phyloP scores from a whole-genome alignment of 2,329 filamentous ascomycete species.

The Fusarium sulawesiense region DNA sequence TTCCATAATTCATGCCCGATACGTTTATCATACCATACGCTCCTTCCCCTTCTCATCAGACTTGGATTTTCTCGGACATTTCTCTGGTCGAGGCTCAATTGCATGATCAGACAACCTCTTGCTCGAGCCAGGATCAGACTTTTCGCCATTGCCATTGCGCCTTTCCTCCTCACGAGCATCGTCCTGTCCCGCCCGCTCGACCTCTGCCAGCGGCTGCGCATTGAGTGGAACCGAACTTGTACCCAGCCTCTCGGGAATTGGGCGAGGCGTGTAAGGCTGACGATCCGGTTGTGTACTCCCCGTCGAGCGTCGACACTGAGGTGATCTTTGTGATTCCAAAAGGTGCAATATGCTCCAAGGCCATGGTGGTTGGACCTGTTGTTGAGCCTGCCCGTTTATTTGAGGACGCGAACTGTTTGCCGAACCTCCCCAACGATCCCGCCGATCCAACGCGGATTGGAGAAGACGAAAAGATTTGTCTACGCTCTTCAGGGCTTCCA shows the following conservation, averaged over 20 bases:
- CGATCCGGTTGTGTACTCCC: too few species aligned
- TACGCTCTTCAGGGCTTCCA: background rate
- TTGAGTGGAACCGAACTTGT: background rate
- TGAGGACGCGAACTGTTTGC: too few species aligned
- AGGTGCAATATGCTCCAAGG: background rate
- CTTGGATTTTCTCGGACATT: background rate
- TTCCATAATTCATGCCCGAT: background rate
- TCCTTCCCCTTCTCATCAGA: background rate
- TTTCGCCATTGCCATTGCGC: rapidly evolving
- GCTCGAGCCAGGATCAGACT: rapidly evolving
- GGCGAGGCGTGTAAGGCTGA: too few species aligned
- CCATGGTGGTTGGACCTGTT: background rate
- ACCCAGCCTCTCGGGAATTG: too few species aligned
- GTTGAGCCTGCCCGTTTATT: background rate
- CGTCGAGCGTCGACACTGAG: too few species aligned
- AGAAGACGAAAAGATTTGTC: too few species aligned
- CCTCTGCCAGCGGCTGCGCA: background rate
- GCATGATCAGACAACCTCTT: background rate
- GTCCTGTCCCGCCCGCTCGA: background rate
- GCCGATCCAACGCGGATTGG: background rate
- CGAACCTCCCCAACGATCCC: too few species aligned
- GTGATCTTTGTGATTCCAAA: background rate
- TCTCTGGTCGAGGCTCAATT: background rate
- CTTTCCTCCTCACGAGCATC: background rate
- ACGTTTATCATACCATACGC: background rate